phyloP scores from a whole-genome alignment of 768 basidiomycete species.

The Amanita thiersii region DNA sequence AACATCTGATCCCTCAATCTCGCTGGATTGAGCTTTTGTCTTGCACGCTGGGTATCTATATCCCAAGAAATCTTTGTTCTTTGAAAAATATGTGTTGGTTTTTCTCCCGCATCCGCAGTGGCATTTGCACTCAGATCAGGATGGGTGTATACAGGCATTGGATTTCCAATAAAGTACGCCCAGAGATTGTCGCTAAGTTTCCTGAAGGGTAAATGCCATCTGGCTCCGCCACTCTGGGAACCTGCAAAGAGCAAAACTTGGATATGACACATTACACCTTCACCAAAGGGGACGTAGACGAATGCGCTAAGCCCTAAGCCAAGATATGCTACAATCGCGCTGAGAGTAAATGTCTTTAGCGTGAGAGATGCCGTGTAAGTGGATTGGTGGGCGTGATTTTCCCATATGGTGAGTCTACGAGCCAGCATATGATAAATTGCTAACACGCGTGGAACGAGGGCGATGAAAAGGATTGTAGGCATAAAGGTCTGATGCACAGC shows the following conservation, averaged over 20 bases:
- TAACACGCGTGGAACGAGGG: constrained; percentile 74
- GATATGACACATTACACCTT: constrained; percentile 62
- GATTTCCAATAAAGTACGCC: constrained; percentile 18
- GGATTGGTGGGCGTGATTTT: constrained; percentile 82
- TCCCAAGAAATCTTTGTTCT: constrained; percentile 32
- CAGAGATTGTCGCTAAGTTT: constrained; percentile 15
- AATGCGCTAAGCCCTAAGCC: constrained; percentile 92
- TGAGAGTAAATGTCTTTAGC: constrained; percentile 84
- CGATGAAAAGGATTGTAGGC: constrained; percentile 79
- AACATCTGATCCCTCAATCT: constrained; percentile 89
- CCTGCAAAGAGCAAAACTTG: constrained; percentile 31
- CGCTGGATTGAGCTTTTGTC: constrained; percentile 53
- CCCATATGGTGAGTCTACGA: constrained; percentile 71
- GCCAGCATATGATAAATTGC: constrained; percentile 66
- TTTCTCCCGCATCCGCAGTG: constrained; percentile 6
- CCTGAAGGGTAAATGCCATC: constrained; percentile 11
- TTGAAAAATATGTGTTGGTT: not conserved
- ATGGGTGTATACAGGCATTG: constrained; percentile 12
- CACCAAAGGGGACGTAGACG: constrained; percentile 91
- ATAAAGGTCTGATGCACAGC: constrained; percentile 47
- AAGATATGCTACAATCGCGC: constrained; percentile 85
- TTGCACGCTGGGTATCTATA: constrained; percentile 37
- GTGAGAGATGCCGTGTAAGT: constrained; percentile 75
- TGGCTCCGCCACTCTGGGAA: constrained; percentile 12
- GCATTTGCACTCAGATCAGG: constrained; percentile 3